Conservation (phyloP, 2,329 filamentous ascomycete species). For the Calonectria pauciramosa region DNA sequence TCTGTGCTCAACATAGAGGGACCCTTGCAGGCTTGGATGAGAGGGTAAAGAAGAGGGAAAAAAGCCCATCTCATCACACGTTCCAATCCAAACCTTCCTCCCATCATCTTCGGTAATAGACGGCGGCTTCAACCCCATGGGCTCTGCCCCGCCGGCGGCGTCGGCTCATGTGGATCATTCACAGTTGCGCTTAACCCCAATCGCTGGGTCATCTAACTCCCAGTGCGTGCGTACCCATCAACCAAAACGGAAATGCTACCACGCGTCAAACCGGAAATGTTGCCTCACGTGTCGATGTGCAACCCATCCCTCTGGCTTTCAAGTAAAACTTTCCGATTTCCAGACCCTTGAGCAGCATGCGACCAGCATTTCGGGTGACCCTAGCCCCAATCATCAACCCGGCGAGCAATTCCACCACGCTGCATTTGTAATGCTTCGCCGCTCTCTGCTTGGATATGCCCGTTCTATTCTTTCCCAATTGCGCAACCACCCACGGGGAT, state of each 20-base stretch:
- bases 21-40: too few relatives aligned
- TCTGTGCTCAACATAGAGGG: neutral
- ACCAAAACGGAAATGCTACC: neutral
- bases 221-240: neutral
- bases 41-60: too few relatives aligned
- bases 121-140: neutral
- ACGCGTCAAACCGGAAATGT: neutral
- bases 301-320: neutral
- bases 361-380: slow-evolving; percentile 16
- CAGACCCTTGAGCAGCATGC: neutral
- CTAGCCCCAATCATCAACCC: slow-evolving; percentile 4
- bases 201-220: neutral
- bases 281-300: neutral
- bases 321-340: slow-evolving; percentile 2
- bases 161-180: slow-evolving; percentile 9
- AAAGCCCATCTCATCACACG: slow-evolving; percentile 22
- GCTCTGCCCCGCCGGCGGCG: neutral
- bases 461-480: neutral
- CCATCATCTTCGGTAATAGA: slow-evolving; percentile 15
- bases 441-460: neutral
- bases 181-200: slow-evolving; percentile 1
- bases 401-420: neutral
- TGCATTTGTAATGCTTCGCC: neutral
- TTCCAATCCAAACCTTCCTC: neutral
- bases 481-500: neutral